Evolutionary conservation across 768 basidiomycete species (phyloP), one percentile per base, ranked within the genome.

Genomic region (Lactarius psammicola): DNA sequence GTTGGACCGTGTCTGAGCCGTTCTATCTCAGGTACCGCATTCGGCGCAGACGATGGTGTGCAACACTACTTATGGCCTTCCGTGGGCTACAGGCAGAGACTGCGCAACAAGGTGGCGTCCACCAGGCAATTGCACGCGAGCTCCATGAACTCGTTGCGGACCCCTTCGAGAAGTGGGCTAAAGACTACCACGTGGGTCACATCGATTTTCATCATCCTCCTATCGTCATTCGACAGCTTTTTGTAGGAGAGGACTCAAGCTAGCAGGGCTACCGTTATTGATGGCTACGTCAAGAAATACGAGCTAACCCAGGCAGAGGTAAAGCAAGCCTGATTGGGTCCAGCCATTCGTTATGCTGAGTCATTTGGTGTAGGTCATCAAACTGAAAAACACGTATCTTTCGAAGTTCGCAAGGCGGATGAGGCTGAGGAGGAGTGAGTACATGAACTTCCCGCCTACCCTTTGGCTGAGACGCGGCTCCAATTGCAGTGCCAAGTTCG

Each of bases 381-480:
- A 88, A 76, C 77, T 94, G 68, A 94, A 91, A 76, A 82, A 87
- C 59, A 80, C 85, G 61, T 96, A 96, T 73, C 75, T 92, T 13
- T 76, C 81, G 36, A 96, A 76, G 87, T 85, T 0, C 85, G 92
- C 61, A 84, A 85, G 46, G 94, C 95, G 18, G 95, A 97, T 71
- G 95, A 97, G 73, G 88, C 89, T 9, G 94, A 94, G 74, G 95
- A 97, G 74, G 94, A 96, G 95, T 96, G 76, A 72, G 93, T 80
- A 33, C 34, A 44, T 6, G 1, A 17, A 23, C 53, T 60, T 57
- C 56, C 64, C 68, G 63, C n/a, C 23, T 13, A 10, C 26, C 4
- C 18, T 63, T 71, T 64, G 55, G 15, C 8, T 46, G 28, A 38
- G 31, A 53, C 54, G 36, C 66, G 62, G 68, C 67, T 65, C 44